Percentiles rank a stretch among this genome's conserved stretches.
Conservation (phyloP, 805 yeast species). For the Metschnikowia shivogae region DNA sequence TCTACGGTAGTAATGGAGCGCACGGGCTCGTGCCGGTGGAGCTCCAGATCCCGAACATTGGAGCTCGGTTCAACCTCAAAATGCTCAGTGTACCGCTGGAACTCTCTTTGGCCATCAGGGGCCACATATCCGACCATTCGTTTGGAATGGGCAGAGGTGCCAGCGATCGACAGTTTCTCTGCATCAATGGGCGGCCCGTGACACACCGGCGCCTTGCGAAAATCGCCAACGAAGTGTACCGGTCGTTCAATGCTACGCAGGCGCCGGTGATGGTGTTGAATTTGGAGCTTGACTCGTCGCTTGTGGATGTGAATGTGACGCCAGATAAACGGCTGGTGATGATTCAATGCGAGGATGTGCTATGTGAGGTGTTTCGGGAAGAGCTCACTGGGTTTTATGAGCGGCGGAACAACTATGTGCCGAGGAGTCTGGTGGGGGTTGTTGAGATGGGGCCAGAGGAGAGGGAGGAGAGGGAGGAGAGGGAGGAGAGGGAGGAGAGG, state of each 20-base stretch:
- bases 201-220: constrained; percentile 49
- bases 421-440: constrained; percentile 28
- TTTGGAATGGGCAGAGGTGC: constrained; percentile 67
- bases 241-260: constrained; percentile 66
- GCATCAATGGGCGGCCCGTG: constrained; percentile 75
- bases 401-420: constrained; percentile 32
- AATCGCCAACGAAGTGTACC: constrained; percentile 69
- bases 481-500: constrained; percentile 6
- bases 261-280: constrained; percentile 67
- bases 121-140: constrained; percentile 70
- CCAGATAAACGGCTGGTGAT: constrained; percentile 83
- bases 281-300: constrained; percentile 46
- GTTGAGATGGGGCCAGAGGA: constrained; percentile 14
- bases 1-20: constrained; percentile 67
- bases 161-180: constrained; percentile 72
- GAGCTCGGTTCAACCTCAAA: constrained; percentile 21
- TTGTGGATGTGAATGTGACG: constrained; percentile 80
- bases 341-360: constrained; percentile 59
- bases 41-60: constrained; percentile 32
- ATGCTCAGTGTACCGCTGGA: constrained; percentile 9
- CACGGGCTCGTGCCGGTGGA: constrained; percentile 54
- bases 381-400: constrained; percentile 47
- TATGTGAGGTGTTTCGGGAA: constrained; percentile 54
- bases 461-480: neutral
- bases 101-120: constrained; percentile 28